These are phyloP conservation scores for Stachybotrys chartarum DNA, from an alignment of 2,329 filamentous ascomycete genomes.

Conservation along the genomic window DNA sequence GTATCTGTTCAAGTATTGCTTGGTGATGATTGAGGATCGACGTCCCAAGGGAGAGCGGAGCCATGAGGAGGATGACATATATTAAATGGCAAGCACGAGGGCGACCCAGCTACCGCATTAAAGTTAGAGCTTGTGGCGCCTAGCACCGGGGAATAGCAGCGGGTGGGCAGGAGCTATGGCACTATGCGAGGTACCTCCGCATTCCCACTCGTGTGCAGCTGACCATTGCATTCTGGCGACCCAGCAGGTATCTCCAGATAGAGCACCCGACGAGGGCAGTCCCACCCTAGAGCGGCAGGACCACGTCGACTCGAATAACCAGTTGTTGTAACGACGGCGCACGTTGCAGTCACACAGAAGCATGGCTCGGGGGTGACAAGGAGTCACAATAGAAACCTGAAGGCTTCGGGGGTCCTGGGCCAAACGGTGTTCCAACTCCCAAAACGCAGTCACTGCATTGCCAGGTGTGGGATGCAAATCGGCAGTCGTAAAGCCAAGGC, in stretches of 20 bases:
- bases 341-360: too few species aligned
- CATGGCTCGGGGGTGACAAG: too few species aligned
- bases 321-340: not conserved
- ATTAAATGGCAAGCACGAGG: not conserved
- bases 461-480: too few species aligned
- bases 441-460: too few species aligned
- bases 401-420: too few species aligned
- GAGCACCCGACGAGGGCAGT: not conserved
- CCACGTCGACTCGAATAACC: not conserved
- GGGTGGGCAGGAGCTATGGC: not conserved
- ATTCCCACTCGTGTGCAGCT: not conserved
- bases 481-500: too few species aligned
- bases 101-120: not conserved
- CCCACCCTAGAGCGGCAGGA: not conserved
- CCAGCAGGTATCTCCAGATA: not conserved
- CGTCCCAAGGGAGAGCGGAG: not conserved
- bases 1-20: not conserved
- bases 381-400: too few species aligned
- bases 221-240: not conserved
- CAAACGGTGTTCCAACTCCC: too few species aligned
- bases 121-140: not conserved
- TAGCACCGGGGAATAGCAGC: not conserved
- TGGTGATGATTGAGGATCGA: not conserved
- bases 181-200: not conserved
- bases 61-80: not conserved